Base-by-base conservation (phyloP, 306 rosid genomes). In the Cajanus cajan region DNA sequence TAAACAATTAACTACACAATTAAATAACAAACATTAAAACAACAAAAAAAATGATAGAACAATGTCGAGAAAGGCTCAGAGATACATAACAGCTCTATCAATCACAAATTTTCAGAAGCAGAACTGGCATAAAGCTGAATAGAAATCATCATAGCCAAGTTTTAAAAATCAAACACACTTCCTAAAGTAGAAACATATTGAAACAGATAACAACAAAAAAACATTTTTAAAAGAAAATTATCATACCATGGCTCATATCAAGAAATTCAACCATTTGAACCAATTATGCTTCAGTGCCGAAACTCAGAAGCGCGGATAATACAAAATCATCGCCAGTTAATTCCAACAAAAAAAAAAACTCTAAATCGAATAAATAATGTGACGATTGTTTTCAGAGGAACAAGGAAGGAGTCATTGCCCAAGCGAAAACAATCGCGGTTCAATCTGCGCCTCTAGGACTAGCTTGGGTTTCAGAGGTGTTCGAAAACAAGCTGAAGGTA, bases 71-170 rank as follows among this genome's bases (percentile, higher is more conserved):
- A n/a, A 39, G 88, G 92, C 97, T 94, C 98, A 94, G 97, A n/a
- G n/a, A 11, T 0, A 70, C 10, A 24, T 24, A 75, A 85, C 98
- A 94, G 97, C 97, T 90, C 82, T 92, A 68, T 88, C 97, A 24
- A 87, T 94, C 98, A 94, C 71, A 73, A 82, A 22, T 78, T 62
- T 54, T 92, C 97, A 82, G 98, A 88, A 92, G 98, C 98, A 94
- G 98, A 94, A 94, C 98, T 92, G 97, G 97, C 98, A 69, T 85
- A 71, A 21, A 94, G 98, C 94, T 94, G 98, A 62, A 59, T 12
- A 1, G 40, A 59, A 0, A 83, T 92, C 97, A 16, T 92, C 96
- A 92, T 64, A 0, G 97, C 93, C 86, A 41, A 77, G 2, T 2
- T 44, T n/a, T 0, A 14, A 10, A 0, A 57, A 15, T n/a, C 31